A percentile compares a stretch with the other conserved stretches of the same genome.
Conservation (phyloP, 2,329 filamentous ascomycete species). For the Fusarium napiforme region DNA sequence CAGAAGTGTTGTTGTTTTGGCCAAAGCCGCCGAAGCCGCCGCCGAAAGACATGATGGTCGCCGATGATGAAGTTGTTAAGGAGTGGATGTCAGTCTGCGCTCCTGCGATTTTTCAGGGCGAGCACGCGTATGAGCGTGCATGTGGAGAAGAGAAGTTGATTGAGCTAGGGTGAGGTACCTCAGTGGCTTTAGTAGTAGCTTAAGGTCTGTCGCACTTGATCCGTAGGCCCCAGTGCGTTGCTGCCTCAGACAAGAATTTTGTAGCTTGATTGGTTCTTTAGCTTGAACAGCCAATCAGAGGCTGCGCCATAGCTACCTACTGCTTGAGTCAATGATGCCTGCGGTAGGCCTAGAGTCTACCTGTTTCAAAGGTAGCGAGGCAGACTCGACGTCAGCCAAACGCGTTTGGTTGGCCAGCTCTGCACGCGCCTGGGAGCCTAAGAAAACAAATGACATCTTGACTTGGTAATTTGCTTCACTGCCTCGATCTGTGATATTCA, state of each 20-base stretch:
- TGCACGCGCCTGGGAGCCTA: background rate
- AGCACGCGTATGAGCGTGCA: constrained; percentile 2
- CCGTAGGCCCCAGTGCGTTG: constrained; percentile 40
- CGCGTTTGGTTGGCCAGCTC: constrained; percentile 35
- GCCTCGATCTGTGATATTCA: background rate
- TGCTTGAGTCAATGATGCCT: constrained; percentile 48
- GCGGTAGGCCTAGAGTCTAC: constrained; percentile 41
- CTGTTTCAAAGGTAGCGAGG: constrained; percentile 43
- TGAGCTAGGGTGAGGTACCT: constrained; percentile 37
- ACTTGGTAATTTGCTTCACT: background rate
- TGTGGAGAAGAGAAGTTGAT: constrained; percentile 28
- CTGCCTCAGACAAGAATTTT: constrained; percentile 52
- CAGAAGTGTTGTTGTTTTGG: constrained; percentile 54
- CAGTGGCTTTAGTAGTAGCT: constrained; percentile 1
- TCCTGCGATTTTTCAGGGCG: constrained; percentile 3
- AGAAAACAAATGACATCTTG: constrained; percentile 4
- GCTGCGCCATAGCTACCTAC: constrained; percentile 25
- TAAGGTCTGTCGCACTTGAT: constrained; percentile 32
- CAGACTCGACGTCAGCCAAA: constrained; percentile 30
- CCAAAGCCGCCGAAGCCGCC: constrained; percentile 65
- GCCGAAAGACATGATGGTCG: constrained; percentile 65
- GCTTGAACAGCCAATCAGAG: constrained; percentile 47
- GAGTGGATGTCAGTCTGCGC: constrained; percentile 23
- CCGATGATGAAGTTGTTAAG: constrained; percentile 23
- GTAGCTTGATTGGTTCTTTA: constrained; percentile 45